Evolutionary conservation across 164 flowering plant genomes (phyloP), one percentile per base, ranked within the genome.

Genomic region (Chimonanthus praecox): DNA sequence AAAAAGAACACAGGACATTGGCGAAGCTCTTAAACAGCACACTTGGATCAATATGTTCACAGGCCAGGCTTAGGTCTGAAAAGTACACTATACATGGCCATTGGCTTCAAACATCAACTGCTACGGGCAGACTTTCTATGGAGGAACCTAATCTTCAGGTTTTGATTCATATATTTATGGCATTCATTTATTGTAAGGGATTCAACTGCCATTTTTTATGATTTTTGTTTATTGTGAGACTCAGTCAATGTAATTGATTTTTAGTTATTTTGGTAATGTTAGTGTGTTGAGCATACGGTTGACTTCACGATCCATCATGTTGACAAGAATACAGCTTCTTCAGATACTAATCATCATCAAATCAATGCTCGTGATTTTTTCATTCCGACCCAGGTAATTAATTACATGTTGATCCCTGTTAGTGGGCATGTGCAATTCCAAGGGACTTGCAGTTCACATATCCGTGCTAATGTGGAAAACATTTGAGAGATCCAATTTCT

Each of bases 81-180:
- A 92, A 74, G 75, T 87, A 94, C 71, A 91, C 86, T 71, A 69
- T 96, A 62, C 97, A 91, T 82, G 98, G 98, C 61, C 97, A 87
- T 79, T 96, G 98, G 99, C 97, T 96, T 60, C 98, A 96, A 85
- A 92, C 97, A 54, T 92, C 99, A 16, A 92, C 99, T 49, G 92
- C 97, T 67, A 96, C 99, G 74, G 99, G 98, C 48, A 82, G 99
- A 47, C 91, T 96, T 74, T 90, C 99, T 50, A 89, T 96, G 92
- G 99, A 96, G 84, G 98, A 96, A 75, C 99, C 99, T 70, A 96
- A 96, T 84, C 98, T 96, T 79, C 99, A 96, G 95, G 99, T 96
- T 70, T 58, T 70, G 64, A 51, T 69, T 78, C n/a, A 47, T 60
- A 33, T 33, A 33, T 33, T 33, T 33, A 33, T 33, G 33, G 1